Base-by-base conservation (phyloP, 176 grass and related monocot species). In the Avena eriantha region DNA sequence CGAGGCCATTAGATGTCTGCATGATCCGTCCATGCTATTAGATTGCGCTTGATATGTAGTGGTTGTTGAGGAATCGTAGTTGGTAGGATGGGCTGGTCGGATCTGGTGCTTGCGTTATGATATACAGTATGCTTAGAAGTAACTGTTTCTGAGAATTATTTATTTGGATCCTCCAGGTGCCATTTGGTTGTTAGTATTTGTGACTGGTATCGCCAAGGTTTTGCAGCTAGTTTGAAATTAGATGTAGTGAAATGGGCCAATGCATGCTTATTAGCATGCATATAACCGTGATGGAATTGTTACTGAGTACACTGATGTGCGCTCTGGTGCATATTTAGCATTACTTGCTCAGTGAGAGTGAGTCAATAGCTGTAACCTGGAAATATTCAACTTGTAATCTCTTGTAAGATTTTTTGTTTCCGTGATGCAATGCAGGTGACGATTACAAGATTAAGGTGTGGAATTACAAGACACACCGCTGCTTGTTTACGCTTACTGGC, bases 401-500 rank as follows among this genome's bases (percentile, higher is more conserved):
- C 15, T 53, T 12, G 15, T 54, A 54, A 54, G 14, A 14, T 14
- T 54, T 54, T 54, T 54, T 53, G 15, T 14, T 54, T 43, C 13
- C n/a, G 7, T 80, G 59, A 46, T 86, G 79, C 1, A 61, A 58
- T 92, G 78, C 87, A 98, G 96, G 96, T 80, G 96, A 98, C 68
- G 96, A 98, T 86, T 98, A 98, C 76, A 98, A 98, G 84, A 98
- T 98, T 58, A 98, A 98, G 86, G 93, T 98, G n/a, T 98, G 96
- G 96, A 98, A 98, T 86, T 94, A 98, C 84, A 98, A 98, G 88
- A 98, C 93, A 15, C 96, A 98, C 85, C 93, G 96, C 60, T 98
- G 93, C 90, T 82, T 98, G n/a, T 98, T 98, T 77, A 98, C 96
- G 15, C 96, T 98, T 76, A 88, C 91, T 59, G 96, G 96, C 34